Percentiles rank a stretch among this genome's conserved stretches.
phyloP scores from a whole-genome alignment of 805 yeast genomes.

The Jamesozyma jinghongensis region DNA sequence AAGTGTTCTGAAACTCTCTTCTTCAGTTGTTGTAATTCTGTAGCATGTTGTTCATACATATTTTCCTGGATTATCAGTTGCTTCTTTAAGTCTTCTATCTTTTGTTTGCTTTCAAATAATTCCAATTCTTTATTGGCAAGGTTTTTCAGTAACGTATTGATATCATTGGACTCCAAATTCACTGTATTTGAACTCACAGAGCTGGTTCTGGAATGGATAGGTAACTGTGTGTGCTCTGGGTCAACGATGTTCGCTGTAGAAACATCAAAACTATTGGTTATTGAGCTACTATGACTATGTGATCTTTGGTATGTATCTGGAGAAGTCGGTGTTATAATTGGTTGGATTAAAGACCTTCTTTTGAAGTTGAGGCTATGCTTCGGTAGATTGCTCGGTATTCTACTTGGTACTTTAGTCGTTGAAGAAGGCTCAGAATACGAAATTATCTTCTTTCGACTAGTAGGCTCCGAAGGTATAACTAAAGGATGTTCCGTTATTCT shows the following conservation, averaged over 20 bases:
- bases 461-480: not conserved
- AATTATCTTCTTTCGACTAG: not conserved
- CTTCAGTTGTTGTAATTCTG: slow-evolving; percentile 29
- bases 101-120: slow-evolving; percentile 53
- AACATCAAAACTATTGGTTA: not conserved
- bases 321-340: slow-evolving; percentile 17
- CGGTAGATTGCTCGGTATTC: slow-evolving; percentile 1
- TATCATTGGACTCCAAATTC: slow-evolving; percentile 24
- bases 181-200: slow-evolving; percentile 8
- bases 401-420: not conserved
- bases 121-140: slow-evolving; percentile 64
- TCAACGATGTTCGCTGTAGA: slow-evolving; percentile 2
- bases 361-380: slow-evolving; percentile 12
- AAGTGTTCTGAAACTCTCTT: slow-evolving; percentile 26
- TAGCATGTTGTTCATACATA: slow-evolving; percentile 35
- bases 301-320: not conserved
- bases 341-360: slow-evolving; percentile 24
- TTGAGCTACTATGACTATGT: not conserved
- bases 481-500: slow-evolving; percentile 13
- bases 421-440: not conserved
- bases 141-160: slow-evolving; percentile 47
- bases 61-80: slow-evolving; percentile 42
- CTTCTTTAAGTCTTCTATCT: slow-evolving; percentile 40
- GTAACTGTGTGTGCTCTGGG: slow-evolving; percentile 3
- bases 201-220: slow-evolving; percentile 15